These are phyloP conservation scores for Trichoderma koningiopsis DNA, from an alignment of 2,329 filamentous ascomycete genomes.

Conservation along the genomic window DNA sequence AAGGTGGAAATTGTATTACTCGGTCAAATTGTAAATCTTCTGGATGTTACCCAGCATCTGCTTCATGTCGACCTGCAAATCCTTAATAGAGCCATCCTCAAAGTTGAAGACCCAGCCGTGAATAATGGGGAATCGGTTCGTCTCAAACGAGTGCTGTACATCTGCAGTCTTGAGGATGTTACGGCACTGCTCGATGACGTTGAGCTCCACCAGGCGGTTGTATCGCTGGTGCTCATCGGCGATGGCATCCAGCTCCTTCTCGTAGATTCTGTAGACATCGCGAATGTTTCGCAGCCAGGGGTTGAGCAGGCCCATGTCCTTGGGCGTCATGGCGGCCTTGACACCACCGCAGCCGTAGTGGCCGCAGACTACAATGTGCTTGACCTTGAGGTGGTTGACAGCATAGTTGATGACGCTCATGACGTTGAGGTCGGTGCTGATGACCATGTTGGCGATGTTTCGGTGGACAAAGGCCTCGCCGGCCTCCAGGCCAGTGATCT, in stretches of 20 bases:
- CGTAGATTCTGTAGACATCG: constrained; percentile 72
- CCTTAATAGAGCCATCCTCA: constrained; percentile 65
- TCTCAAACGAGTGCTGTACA: constrained; percentile 70
- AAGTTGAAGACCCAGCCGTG: constrained; percentile 76
- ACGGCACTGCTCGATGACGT: constrained; percentile 76
- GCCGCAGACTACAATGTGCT: constrained; percentile 78
- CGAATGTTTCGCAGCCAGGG: constrained; percentile 75
- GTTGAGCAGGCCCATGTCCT: constrained; percentile 71
- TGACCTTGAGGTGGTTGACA: constrained; percentile 76
- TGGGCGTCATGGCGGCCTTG: constrained; percentile 71
- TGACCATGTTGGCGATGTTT: constrained; percentile 52
- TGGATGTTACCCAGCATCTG: constrained; percentile 57
- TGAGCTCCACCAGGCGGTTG: constrained; percentile 77
- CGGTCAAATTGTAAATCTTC: constrained; percentile 64
- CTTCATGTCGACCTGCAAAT: constrained; percentile 65
- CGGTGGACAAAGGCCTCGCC: constrained; percentile 93
- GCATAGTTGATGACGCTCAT: constrained; percentile 86
- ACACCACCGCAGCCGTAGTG: constrained; percentile 79
- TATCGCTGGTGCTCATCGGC: constrained; percentile 61
- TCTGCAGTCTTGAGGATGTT: constrained; percentile 78
- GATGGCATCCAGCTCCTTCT: constrained; percentile 68
- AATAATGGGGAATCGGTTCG: constrained; percentile 67
- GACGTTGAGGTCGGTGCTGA: constrained; percentile 74
- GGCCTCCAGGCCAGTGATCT: constrained; percentile 79
- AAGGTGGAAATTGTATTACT: constrained; percentile 30